Evolutionary conservation across 1,284 basidiomycete genomes (phyloP).

Genomic region (Naganishia cerealis): DNA sequence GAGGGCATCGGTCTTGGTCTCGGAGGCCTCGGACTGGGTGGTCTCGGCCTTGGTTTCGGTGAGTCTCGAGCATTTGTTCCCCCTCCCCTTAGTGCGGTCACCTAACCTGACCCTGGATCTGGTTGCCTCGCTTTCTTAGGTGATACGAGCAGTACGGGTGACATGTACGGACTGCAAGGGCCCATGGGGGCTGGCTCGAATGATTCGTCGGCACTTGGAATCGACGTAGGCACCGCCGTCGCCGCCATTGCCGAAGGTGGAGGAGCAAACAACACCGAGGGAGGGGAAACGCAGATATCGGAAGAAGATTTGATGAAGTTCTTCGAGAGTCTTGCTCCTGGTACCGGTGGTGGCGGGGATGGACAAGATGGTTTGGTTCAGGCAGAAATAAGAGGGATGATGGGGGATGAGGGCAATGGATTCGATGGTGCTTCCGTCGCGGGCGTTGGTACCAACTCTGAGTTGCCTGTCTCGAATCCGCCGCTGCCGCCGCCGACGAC

Average conservation of each 20-base stretch:
- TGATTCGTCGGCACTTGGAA: neutral
- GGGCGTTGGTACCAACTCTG: neutral
- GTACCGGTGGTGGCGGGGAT: neutral
- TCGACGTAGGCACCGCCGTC: neutral
- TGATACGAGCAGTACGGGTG: neutral
- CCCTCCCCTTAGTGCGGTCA: too few species aligned
- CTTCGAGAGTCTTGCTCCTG: constrained; percentile 19
- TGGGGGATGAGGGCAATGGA: neutral
- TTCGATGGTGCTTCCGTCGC: neutral
- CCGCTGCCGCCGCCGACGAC: too few species aligned
- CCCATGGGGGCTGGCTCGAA: neutral
- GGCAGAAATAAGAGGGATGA: neutral
- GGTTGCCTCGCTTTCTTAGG: neutral
- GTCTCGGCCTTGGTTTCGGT: neutral
- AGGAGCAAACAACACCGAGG: neutral
- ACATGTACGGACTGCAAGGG: neutral
- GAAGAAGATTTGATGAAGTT: constrained; percentile 28
- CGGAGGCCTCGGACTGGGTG: neutral
- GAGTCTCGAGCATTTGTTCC: neutral
- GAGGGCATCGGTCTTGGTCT: constrained; percentile 23
- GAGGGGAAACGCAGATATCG: constrained; percentile 9
- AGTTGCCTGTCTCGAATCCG: too few species aligned
- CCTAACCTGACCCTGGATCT: too few species aligned
- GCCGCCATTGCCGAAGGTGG: neutral
- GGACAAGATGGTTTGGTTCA: neutral